Evolutionary conservation across 2,329 filamentous ascomycete genomes (phyloP).

Genomic region (Cercospora beticola): DNA sequence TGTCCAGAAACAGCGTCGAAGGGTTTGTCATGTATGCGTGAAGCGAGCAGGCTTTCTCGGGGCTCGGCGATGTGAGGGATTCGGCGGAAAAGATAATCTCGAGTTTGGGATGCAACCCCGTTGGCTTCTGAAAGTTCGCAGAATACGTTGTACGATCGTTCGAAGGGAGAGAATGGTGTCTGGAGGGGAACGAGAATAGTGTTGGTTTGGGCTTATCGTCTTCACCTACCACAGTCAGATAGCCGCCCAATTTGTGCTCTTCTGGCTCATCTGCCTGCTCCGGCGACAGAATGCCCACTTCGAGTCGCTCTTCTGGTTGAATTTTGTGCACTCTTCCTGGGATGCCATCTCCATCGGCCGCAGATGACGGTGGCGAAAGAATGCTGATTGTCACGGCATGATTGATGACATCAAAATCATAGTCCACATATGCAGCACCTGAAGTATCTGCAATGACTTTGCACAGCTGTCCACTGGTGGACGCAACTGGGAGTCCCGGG

Average conservation of each 20-base stretch:
- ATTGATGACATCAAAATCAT: conserved; percentile 72
- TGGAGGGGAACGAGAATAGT: conserved; percentile 78
- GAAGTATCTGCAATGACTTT: conserved; percentile 11
- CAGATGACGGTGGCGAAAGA: conserved; percentile 6
- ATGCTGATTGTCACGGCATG: conserved; percentile 60
- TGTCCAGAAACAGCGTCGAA: conserved; percentile 77
- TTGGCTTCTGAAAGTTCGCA: conserved; percentile 65
- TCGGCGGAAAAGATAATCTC: conserved; percentile 62
- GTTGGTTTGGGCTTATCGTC: conserved; percentile 69
- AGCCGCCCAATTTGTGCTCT: conserved; percentile 75
- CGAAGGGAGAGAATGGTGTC: conserved; percentile 62
- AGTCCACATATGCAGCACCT: conserved; percentile 58
- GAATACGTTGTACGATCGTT: conserved; percentile 44
- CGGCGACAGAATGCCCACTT: conserved; percentile 75
- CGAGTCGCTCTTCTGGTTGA: conserved; percentile 49
- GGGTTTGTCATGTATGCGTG: conserved; percentile 83
- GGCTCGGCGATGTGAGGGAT: conserved; percentile 47
- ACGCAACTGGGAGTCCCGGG: conserved; percentile 33
- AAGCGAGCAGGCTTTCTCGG: conserved; percentile 61
- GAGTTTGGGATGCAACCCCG: conserved; percentile 80
- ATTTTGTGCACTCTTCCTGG: conserved; percentile 6
- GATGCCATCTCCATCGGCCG: neutral
- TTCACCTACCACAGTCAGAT: conserved; percentile 75
- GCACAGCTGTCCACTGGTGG: conserved; percentile 16
- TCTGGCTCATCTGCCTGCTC: conserved; percentile 64